Evolutionary conservation across 768 basidiomycete species (phyloP).

Genomic region (Coprinopsis sp.): DNA sequence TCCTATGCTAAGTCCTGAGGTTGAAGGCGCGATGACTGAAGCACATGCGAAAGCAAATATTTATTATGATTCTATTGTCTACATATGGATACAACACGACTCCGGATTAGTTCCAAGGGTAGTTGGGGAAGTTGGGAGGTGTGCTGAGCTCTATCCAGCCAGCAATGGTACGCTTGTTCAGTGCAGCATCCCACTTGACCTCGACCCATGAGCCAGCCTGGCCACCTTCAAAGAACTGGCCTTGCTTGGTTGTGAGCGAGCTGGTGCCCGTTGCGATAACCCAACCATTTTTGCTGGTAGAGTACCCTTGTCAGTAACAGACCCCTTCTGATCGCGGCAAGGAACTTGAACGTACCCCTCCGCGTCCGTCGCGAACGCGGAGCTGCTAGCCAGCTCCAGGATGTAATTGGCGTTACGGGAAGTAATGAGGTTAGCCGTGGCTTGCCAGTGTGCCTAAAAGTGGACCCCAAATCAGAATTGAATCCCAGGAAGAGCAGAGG

Average conservation of each 20-base stretch:
- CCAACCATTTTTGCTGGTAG: not conserved
- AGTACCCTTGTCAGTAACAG: not conserved
- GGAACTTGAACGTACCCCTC: not conserved
- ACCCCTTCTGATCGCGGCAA: not conserved
- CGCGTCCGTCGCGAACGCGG: not conserved
- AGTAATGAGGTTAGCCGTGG: too few species aligned
- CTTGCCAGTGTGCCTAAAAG: too few species aligned
- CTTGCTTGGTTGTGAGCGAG: not conserved
- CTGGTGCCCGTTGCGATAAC: not conserved
- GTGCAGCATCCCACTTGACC: not conserved
- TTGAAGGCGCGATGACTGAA: too few species aligned
- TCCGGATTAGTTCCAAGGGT: slow-evolving; percentile 6
- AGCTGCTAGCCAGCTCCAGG: not conserved
- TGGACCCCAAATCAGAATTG: too few species aligned
- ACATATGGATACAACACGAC: too few species aligned
- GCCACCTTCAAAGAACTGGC: not conserved
- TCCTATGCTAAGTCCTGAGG: too few species aligned
- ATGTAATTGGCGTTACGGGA: not conserved
- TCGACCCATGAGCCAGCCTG: not conserved
- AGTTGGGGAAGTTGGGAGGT: slow-evolving; percentile 5
- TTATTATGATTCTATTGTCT: slow-evolving; percentile 3
- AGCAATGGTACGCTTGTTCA: not conserved
- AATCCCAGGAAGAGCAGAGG: too few species aligned
- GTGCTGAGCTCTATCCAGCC: slow-evolving; percentile 6
- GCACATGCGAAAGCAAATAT: not conserved